Percentiles rank a stretch among this genome's conserved stretches.
Conservation (phyloP, 768 basidiomycete genomes). For the Boletus rufocinnamomeus region DNA sequence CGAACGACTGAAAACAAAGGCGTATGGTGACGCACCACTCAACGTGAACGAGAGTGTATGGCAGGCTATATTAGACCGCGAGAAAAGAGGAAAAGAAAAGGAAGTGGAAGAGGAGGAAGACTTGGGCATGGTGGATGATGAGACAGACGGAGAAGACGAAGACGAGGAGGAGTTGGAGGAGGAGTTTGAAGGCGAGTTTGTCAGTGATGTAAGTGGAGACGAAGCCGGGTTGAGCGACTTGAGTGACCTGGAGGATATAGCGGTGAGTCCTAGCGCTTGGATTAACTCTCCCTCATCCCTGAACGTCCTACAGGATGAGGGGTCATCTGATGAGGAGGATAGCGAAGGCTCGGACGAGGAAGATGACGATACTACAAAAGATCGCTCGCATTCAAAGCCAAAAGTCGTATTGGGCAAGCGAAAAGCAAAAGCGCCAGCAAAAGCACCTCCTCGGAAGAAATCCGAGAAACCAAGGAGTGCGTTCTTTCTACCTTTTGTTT, state of each 20-base stretch:
- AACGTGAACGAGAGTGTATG: conserved; percentile 98
- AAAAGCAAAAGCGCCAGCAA: conserved; percentile 50
- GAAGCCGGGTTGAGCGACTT: conserved; percentile 47
- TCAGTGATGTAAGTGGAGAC: conserved; percentile 57
- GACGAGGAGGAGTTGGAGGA: conserved; percentile 50
- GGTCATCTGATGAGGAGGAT: conserved; percentile 43
- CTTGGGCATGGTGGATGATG: conserved; percentile 52
- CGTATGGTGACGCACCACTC: conserved; percentile 95
- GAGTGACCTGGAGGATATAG: conserved; percentile 63
- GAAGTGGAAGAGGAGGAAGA: conserved; percentile 45
- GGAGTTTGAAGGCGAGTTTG: conserved; percentile 56
- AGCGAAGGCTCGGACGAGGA: conserved; percentile 46
- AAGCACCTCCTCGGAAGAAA: conserved; percentile 50
- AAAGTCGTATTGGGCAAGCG: conserved; percentile 65
- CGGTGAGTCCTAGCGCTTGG: conserved; percentile 43
- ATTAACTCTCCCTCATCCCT: conserved; percentile 13
- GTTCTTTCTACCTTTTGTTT: conserved; percentile 27
- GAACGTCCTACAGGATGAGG: conserved; percentile 36
- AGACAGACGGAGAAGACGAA: conserved; percentile 54
- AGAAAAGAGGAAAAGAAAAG: conserved; percentile 51
- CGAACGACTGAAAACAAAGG: conserved; percentile 93
- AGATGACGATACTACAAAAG: conserved; percentile 41
- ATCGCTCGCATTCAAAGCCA: conserved; percentile 38
- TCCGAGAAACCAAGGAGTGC: conserved; percentile 65
- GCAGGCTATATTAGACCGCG: conserved; percentile 87